Evolutionary conservation across 2,329 filamentous ascomycete genomes (phyloP).

Genomic region (Botryotinia globosa): DNA sequence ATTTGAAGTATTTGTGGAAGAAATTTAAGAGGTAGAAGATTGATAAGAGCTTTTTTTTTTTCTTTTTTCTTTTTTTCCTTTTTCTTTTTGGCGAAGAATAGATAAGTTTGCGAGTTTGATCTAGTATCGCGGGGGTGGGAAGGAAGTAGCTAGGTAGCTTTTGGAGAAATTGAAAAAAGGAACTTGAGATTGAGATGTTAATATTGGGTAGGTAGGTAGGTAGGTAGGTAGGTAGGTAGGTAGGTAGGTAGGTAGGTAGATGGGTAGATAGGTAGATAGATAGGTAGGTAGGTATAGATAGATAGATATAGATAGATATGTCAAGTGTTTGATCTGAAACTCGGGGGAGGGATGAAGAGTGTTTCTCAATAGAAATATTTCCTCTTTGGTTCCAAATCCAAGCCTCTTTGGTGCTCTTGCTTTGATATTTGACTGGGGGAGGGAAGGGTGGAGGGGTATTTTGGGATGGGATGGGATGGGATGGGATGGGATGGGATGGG

Average conservation of each 20-base stretch:
- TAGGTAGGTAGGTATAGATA: no score
- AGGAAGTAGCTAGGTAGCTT: background rate
- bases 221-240: background rate
- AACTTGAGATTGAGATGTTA: background rate
- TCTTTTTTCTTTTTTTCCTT: background rate
- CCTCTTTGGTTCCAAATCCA: background rate
- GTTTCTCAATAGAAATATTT: background rate
- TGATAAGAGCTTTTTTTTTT: background rate
- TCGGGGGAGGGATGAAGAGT: background rate
- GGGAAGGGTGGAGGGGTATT: background rate
- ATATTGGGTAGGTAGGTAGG: background rate
- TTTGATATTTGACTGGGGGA: background rate
- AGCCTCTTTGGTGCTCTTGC: background rate
- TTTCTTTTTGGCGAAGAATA: conserved; percentile 1
- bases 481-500: no score
- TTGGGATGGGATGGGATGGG: background rate
- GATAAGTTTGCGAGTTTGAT: background rate
- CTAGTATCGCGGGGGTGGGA: background rate
- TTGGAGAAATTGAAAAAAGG: background rate
- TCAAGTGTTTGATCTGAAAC: background rate
- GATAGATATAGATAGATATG: background rate
- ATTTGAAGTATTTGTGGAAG: background rate
- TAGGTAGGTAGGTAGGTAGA: no score
- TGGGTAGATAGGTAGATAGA: background rate
- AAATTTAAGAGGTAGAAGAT: background rate